Conservation (phyloP, 352 stramenopile species). For the Globisporangium viniferum region DNA sequence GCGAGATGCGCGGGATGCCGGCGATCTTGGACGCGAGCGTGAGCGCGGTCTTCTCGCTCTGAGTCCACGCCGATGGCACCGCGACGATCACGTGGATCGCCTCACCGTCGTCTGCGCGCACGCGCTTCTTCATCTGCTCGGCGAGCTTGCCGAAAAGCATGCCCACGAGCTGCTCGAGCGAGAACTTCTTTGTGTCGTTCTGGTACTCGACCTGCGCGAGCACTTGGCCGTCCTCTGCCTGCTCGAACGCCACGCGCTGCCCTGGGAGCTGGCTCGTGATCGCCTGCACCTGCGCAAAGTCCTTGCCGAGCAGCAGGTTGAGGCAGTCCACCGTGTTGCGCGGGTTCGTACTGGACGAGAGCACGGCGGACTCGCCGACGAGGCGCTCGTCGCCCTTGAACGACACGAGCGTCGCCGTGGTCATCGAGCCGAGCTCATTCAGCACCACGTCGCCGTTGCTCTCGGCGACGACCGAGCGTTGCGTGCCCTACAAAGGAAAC, state of each 20-base stretch:
- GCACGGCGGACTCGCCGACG: conserved; percentile 81
- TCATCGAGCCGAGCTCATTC: conserved; percentile 88
- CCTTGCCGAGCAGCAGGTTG: conserved; percentile 64
- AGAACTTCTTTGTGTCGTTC: conserved; percentile 41
- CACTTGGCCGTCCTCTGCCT: conserved; percentile 26
- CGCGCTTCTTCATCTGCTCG: conserved; percentile 55
- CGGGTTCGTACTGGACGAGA: conserved; percentile 82
- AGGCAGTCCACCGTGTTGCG: conserved; percentile 75
- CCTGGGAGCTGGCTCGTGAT: conserved; percentile 43
- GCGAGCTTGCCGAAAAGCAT: too few relatives aligned
- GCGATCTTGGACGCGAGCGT: conserved; percentile 54
- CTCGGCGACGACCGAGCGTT: conserved; percentile 74
- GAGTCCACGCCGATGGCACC: conserved; percentile 58
- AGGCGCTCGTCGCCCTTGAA: conserved; percentile 86
- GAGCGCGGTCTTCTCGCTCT: conserved; percentile 47
- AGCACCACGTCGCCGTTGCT: conserved; percentile 78
- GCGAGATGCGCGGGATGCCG: conserved; percentile 44
- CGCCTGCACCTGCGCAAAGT: conserved; percentile 37
- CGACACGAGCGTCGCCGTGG: conserved; percentile 81
- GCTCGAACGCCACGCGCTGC: conserved; percentile 44
- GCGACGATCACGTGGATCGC: conserved; percentile 62
- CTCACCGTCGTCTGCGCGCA: conserved; percentile 26
- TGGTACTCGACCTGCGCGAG: conserved; percentile 67
- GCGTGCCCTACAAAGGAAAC: conserved; percentile 43
- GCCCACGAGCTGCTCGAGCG: conserved; percentile 27